A percentile compares a stretch with the other conserved stretches of the same genome.
These are phyloP conservation scores for Calonectria ilicicola DNA, from an alignment of 2,329 filamentous ascomycete species.

Conservation along the genomic window DNA sequence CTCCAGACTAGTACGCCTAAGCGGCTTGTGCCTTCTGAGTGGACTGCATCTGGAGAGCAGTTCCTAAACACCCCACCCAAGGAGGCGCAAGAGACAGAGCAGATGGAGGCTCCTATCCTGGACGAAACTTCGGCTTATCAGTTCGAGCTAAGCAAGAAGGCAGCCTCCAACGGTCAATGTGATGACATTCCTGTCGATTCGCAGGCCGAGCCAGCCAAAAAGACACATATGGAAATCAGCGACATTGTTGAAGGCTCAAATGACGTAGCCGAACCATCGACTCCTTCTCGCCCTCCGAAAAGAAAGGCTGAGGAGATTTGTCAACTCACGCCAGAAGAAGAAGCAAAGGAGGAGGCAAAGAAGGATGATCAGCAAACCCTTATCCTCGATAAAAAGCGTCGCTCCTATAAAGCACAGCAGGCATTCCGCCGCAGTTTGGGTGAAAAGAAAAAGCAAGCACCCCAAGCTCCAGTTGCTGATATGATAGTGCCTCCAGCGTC, in stretches of 20 bases:
- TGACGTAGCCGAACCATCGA: not conserved
- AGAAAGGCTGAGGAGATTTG: conserved; percentile 47
- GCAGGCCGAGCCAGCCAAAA: conserved; percentile 9
- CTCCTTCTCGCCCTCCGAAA: conserved; percentile 29
- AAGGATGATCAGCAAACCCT: not conserved
- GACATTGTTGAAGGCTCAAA: conserved; percentile 12
- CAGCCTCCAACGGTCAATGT: not conserved
- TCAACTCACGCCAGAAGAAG: conserved; percentile 16
- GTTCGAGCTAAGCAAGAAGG: conserved; percentile 45
- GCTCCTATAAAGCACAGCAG: not conserved
- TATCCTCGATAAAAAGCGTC: not conserved
- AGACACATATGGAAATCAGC: conserved; percentile 1
- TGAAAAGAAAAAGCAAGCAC: not conserved
- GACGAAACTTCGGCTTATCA: conserved; percentile 48
- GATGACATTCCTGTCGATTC: not conserved
- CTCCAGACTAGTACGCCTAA: not conserved
- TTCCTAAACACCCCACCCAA: conserved; percentile 46
- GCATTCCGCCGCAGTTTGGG: not conserved
- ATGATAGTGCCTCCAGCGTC: not conserved
- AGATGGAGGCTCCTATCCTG: conserved; percentile 12
- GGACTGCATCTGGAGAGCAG: conserved; percentile 45
- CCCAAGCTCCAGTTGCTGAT: not conserved
- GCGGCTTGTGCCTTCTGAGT: conserved; percentile 26
- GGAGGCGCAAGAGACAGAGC: not conserved
- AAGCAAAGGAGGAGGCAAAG: conserved; percentile 18